Conservation (phyloP, 495 filamentous ascomycete genomes). For the Aspergillus nidulans region DNA sequence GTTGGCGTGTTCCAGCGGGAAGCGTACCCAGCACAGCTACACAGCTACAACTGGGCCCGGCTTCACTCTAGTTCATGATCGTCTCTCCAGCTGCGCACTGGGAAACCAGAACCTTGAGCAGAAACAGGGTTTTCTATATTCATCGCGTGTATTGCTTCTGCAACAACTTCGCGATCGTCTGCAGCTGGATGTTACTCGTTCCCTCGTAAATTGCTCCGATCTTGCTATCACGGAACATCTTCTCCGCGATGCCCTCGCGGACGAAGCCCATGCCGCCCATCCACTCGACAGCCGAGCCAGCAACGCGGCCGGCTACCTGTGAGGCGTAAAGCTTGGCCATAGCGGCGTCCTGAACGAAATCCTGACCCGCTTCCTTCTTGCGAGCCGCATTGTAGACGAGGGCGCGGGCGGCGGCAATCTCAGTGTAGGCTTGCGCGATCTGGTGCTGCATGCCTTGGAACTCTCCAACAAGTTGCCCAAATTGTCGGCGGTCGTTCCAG, state of each 20-base stretch:
- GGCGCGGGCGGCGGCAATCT: slow-evolving; percentile 85
- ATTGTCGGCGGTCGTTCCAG: slow-evolving; percentile 98
- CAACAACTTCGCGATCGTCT: slow-evolving; percentile 89
- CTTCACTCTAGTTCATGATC: too few species aligned
- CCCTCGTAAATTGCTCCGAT: slow-evolving; percentile 99
- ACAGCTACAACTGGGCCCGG: background rate
- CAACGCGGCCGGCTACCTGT: slow-evolving; percentile 87
- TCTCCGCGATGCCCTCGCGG: slow-evolving; percentile 93
- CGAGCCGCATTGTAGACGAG: slow-evolving; percentile 95
- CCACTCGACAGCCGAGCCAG: slow-evolving; percentile 89
- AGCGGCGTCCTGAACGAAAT: slow-evolving; percentile 91
- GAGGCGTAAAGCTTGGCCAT: slow-evolving; percentile 97
- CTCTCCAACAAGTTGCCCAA: slow-evolving; percentile 84
- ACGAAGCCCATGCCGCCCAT: slow-evolving; percentile 99
- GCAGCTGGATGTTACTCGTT: slow-evolving; percentile 78
- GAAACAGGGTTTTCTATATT: background rate
- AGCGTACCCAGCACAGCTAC: background rate
- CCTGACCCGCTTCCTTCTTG: slow-evolving; percentile 95
- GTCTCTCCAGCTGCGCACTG: background rate
- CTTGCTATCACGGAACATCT: slow-evolving; percentile 97
- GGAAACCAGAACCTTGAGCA: background rate
- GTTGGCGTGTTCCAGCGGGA: background rate
- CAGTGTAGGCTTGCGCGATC: slow-evolving; percentile 91
- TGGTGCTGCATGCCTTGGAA: slow-evolving; percentile 99
- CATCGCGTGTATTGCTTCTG: slow-evolving; percentile 55